A percentile compares a stretch with the other conserved stretches of the same genome.
These are phyloP conservation scores for Neurospora sp. DNA, from an alignment of 495 filamentous ascomycete genomes.

Conservation along the genomic window DNA sequence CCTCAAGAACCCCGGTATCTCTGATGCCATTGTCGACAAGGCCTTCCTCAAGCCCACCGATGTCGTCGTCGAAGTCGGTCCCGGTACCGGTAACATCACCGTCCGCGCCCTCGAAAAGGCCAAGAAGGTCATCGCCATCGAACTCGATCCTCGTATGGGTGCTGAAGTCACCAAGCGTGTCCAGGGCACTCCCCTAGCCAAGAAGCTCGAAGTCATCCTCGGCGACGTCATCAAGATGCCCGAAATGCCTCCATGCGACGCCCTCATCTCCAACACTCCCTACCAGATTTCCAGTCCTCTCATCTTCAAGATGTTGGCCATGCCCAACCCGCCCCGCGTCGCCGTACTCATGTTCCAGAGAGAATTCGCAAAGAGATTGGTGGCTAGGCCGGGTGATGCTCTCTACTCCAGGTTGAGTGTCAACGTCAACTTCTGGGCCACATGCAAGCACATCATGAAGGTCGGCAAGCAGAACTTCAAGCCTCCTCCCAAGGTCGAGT, in stretches of 20 bases:
- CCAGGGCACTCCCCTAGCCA: slow-evolving; percentile 71
- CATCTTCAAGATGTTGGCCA: slow-evolving; percentile 80
- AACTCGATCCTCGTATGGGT: slow-evolving; percentile 94
- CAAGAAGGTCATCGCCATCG: slow-evolving; percentile 75
- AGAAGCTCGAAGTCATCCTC: slow-evolving; percentile 71
- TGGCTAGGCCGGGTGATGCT: slow-evolving; percentile 44
- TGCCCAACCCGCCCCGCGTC: slow-evolving; percentile 57
- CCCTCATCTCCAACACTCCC: slow-evolving; percentile 88
- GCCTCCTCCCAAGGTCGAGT: slow-evolving; percentile 85
- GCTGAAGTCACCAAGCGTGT: slow-evolving; percentile 93
- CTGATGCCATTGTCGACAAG: slow-evolving; percentile 75
- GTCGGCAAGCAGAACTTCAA: slow-evolving; percentile 93
- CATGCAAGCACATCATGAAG: slow-evolving; percentile 77
- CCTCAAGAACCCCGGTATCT: slow-evolving; percentile 89
- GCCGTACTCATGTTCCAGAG: slow-evolving; percentile 68
- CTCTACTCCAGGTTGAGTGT: slow-evolving; percentile 81
- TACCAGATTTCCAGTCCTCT: slow-evolving; percentile 90
- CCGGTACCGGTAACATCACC: slow-evolving; percentile 48
- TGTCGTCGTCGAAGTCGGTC: slow-evolving; percentile 41
- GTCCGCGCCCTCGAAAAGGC: slow-evolving; percentile 80
- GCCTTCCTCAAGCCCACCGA: slow-evolving; percentile 84
- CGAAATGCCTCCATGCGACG: slow-evolving; percentile 76
- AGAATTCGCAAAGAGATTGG: slow-evolving; percentile 26
- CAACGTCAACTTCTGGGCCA: slow-evolving; percentile 93
- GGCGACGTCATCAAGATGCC: slow-evolving; percentile 86